phyloP scores from a whole-genome alignment of 257 asterid genomes.

The Solanum medicagineum region DNA sequence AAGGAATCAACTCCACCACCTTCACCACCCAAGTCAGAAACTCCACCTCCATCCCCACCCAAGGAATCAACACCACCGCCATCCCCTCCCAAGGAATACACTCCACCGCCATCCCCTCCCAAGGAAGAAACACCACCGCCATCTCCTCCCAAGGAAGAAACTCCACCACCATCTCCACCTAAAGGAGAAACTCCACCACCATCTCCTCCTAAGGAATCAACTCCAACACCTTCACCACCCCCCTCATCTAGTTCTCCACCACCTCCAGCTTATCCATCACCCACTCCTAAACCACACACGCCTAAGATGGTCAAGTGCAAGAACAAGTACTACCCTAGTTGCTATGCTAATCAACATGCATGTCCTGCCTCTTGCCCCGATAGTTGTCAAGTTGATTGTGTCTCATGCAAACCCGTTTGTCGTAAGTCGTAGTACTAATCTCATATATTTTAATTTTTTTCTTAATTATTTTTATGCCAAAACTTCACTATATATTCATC shows the following conservation, averaged over 20 bases:
- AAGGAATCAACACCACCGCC: not conserved
- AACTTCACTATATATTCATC: no score
- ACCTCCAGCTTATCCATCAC: not conserved
- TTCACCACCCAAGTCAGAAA: not conserved
- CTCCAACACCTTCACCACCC: not conserved
- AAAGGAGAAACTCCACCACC: not conserved
- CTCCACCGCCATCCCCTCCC: not conserved
- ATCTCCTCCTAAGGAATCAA: not conserved
- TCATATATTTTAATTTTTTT: no score
- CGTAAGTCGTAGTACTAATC: not conserved
- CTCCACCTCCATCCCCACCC: fast-evolving
- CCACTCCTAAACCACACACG: not conserved
- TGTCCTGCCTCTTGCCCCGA: not conserved
- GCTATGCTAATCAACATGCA: not conserved
- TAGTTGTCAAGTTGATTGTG: not conserved
- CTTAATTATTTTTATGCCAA: not conserved
- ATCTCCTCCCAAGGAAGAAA: not conserved
- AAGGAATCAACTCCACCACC: not conserved
- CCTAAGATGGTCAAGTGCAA: not conserved
- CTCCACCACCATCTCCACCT: not conserved
- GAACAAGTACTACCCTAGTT: not conserved
- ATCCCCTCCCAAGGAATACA: not conserved
- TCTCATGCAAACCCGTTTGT: not conserved
- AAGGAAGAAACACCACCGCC: not conserved
- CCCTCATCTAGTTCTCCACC: not conserved